Percentiles rank a stretch among this genome's conserved stretches.
These are phyloP conservation scores for Lavandula angustifolia DNA, from an alignment of 257 asterid genomes.

Conservation along the genomic window DNA sequence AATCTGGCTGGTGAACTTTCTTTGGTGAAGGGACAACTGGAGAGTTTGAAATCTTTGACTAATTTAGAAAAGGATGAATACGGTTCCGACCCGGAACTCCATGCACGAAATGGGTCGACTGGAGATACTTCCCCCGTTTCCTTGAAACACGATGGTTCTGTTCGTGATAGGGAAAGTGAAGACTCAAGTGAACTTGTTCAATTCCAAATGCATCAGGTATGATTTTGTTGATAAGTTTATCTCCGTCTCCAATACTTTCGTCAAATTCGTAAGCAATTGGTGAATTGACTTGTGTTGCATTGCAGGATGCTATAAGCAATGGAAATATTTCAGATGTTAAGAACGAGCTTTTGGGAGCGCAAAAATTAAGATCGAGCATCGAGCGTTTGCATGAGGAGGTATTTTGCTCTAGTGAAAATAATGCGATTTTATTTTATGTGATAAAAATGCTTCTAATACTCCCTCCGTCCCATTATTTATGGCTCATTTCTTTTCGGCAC, in stretches of 20 bases:
- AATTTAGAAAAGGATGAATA: constrained; percentile 37
- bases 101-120: constrained; percentile 31
- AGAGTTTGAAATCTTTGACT: constrained; percentile 39
- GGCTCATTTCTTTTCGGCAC: no score
- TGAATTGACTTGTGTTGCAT: constrained; percentile 18
- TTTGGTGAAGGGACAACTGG: constrained; percentile 51
- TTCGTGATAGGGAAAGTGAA: constrained; percentile 32
- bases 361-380: constrained; percentile 72
- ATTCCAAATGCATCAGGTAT: constrained; percentile 49
- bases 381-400: constrained; percentile 88
- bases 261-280: background rate
- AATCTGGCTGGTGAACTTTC: constrained; percentile 52
- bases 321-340: constrained; percentile 38
- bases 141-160: background rate
- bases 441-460: background rate
- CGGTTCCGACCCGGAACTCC: constrained; percentile 29
- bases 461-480: no score
- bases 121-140: constrained; percentile 36
- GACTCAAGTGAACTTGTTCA: constrained; percentile 32
- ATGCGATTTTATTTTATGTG: background rate
- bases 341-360: constrained; percentile 43
- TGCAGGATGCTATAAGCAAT: constrained; percentile 50
- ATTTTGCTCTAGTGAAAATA: constrained; percentile 27
- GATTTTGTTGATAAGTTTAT: constrained; percentile 12
- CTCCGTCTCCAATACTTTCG: background rate